Evolutionary conservation across 108 stramenopile genomes (phyloP).

Genomic region (Cyclotella choctawhatcheeana): DNA sequence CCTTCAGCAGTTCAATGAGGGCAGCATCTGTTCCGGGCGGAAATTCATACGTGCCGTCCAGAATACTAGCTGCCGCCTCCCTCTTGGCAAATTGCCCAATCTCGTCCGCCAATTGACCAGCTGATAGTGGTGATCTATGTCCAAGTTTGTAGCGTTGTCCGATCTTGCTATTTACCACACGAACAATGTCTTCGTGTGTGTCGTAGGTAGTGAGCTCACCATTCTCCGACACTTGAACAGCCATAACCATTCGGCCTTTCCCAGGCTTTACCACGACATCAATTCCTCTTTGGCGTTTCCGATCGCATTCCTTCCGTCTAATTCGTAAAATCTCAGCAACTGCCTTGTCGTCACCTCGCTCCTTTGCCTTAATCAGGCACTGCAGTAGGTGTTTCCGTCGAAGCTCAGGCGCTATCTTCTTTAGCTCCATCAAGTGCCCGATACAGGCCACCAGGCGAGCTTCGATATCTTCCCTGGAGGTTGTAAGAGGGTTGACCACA

Average conservation of each 20-base stretch:
- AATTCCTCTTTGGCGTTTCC: not conserved
- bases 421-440: not conserved
- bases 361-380: not conserved
- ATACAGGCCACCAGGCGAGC: not conserved
- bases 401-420: constrained; percentile 5
- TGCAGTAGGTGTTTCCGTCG: not conserved
- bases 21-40: constrained; percentile 14
- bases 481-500: not conserved
- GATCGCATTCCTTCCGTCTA: not conserved
- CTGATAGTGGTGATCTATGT: not conserved
- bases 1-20: not conserved
- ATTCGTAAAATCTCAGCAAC: not conserved
- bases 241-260: not conserved
- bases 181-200: not conserved
- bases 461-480: not conserved
- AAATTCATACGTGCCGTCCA: constrained; percentile 22
- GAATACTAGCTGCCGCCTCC: not conserved
- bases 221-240: not conserved
- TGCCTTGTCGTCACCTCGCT: not conserved
- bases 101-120: constrained; percentile 13
- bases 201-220: not conserved
- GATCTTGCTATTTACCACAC: not conserved
- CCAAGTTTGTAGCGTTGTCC: constrained; percentile 1
- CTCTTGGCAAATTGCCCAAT: constrained; percentile 10
- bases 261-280: not conserved